phyloP scores from a whole-genome alignment of 495 filamentous ascomycete species.

The Talaromyces borbonicus region DNA sequence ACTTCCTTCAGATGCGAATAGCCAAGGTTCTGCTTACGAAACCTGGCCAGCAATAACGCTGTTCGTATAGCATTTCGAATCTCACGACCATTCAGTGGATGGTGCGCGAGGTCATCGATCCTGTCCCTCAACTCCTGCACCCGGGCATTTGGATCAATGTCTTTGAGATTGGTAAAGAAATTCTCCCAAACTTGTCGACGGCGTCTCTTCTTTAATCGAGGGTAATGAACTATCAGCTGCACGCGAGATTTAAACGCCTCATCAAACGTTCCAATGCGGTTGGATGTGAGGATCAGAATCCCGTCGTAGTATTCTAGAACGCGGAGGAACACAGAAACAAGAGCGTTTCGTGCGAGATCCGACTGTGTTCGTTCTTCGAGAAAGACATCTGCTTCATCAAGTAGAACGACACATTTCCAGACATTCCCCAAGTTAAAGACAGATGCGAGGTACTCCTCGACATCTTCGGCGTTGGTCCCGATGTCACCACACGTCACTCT shows the following conservation, averaged over 20 bases:
- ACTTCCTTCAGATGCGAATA: constrained; percentile 15
- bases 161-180: constrained; percentile 19
- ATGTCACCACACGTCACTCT: constrained; percentile 47
- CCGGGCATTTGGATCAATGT: constrained; percentile 13
- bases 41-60: constrained; percentile 14
- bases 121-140: constrained; percentile 13
- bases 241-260: constrained; percentile 41
- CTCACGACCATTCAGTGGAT: constrained; percentile 29
- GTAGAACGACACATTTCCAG: constrained; percentile 45
- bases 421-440: constrained; percentile 40
- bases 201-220: constrained; percentile 6
- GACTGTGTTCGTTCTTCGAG: constrained; percentile 27
- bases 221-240: constrained; percentile 35
- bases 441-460: constrained; percentile 41
- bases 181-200: constrained; percentile 29
- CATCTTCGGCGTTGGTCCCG: constrained; percentile 34
- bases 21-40: constrained; percentile 9
- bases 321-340: constrained; percentile 42
- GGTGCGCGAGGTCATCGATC: constrained; percentile 12
- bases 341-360: constrained; percentile 30
- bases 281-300: constrained; percentile 25
- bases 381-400: constrained; percentile 41
- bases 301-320: constrained; percentile 44
- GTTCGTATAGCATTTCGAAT: constrained; percentile 21
- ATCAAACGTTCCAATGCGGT: constrained; percentile 40